Evolutionary conservation across 345 rosid species (phyloP).

Genomic region (Bruguiera parviflora): DNA sequence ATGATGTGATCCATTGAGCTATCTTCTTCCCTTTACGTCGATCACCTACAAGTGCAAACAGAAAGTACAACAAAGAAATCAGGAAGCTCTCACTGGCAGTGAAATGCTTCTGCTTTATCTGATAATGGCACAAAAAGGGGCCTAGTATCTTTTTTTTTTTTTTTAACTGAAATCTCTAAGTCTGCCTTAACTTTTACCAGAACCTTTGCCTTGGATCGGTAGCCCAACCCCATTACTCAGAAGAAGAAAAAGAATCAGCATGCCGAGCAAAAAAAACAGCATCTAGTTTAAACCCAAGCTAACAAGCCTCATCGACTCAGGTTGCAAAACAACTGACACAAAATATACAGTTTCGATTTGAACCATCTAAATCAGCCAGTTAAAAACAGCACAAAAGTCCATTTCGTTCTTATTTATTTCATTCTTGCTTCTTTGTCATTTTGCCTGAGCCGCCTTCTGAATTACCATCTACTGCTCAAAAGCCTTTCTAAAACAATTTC

Average conservation of each 20-base stretch:
- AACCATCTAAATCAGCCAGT: background rate
- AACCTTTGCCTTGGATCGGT: no score
- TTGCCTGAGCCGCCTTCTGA: no score
- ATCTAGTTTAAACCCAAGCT: no score
- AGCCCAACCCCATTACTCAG: no score
- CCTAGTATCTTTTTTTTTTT: background rate
- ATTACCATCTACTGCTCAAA: background rate
- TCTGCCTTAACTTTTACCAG: background rate
- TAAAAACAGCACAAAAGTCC: no score
- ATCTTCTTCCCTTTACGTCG: slow-evolving; percentile 50
- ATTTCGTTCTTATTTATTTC: no score
- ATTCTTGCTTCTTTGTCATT: no score
- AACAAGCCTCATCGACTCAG: no score
- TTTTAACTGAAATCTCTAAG: background rate
- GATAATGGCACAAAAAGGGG: background rate
- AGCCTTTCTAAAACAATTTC: background rate
- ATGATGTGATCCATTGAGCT: slow-evolving; percentile 55
- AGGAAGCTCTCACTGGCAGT: no score
- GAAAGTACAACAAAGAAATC: slow-evolving; percentile 1
- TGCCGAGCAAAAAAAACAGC: no score
- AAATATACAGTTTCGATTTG: background rate
- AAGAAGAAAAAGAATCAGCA: no score
- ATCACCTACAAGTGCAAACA: slow-evolving; percentile 29
- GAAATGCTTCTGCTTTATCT: background rate
- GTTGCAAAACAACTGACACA: no score